These are phyloP conservation scores for Saccharomycopsis amapae DNA, from an alignment of 805 yeast species.

Conservation along the genomic window DNA sequence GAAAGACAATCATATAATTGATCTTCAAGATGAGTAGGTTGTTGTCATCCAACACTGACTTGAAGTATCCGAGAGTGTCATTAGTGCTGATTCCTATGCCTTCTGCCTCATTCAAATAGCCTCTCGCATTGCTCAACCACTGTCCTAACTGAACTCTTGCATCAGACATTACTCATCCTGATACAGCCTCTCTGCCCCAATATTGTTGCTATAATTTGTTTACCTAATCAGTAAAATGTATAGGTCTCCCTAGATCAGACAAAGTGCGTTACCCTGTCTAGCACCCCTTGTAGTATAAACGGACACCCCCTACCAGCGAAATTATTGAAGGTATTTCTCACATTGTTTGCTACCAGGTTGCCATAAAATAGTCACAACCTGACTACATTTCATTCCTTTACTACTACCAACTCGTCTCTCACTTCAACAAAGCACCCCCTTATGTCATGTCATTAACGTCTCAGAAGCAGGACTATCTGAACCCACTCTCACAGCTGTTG, in stretches of 20 bases:
- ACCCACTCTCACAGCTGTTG: slow-evolving; percentile 41
- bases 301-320: neutral
- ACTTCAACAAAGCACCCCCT: neutral
- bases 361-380: too few relatives aligned
- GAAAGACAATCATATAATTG: slow-evolving; percentile 19
- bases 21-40: slow-evolving; percentile 18
- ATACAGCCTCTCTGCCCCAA: too few relatives aligned
- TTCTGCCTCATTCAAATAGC: slow-evolving; percentile 17
- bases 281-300: too few relatives aligned
- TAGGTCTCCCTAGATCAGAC: too few relatives aligned
- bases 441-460: neutral
- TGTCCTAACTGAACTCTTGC: slow-evolving; percentile 2
- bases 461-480: slow-evolving; percentile 19
- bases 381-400: neutral
- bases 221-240: too few relatives aligned
- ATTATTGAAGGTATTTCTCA: too few relatives aligned
- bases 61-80: slow-evolving; percentile 10
- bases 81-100: slow-evolving; percentile 15
- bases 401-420: neutral
- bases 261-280: too few relatives aligned
- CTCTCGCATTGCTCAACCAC: slow-evolving; percentile 10
- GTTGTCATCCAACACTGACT: slow-evolving; percentile 16
- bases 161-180: neutral
- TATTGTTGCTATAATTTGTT: too few relatives aligned
- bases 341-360: too few relatives aligned